Conservation (phyloP, 257 asterid genomes). For the Oldenlandia corymbosa region DNA sequence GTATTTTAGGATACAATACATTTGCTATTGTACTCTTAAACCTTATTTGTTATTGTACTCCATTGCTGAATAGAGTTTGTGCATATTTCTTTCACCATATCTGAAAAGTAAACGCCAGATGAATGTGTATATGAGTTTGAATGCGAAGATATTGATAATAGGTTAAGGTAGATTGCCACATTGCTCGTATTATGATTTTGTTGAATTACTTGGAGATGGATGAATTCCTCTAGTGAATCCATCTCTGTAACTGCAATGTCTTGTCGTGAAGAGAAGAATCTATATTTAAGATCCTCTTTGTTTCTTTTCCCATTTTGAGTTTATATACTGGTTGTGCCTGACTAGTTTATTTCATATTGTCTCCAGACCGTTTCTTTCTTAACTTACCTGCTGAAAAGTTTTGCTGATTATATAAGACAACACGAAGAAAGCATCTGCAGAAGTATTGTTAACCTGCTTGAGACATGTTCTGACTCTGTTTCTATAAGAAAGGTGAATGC, state of each 20-base stretch:
- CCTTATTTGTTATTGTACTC: background rate
- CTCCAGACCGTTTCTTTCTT: conserved; percentile 95
- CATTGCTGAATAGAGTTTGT: no score
- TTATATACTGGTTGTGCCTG: conserved; percentile 2
- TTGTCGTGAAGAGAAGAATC: background rate
- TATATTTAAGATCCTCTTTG: background rate
- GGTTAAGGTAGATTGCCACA: background rate
- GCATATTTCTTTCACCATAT: no score
- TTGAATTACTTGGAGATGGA: background rate
- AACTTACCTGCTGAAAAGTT: conserved; percentile 94
- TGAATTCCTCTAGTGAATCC: background rate
- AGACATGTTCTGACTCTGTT: conserved; percentile 97
- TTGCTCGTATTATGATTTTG: background rate
- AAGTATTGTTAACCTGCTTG: conserved; percentile 96
- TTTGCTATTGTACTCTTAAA: background rate
- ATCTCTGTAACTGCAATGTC: background rate
- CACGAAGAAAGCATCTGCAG: conserved; percentile 98
- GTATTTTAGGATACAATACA: background rate
- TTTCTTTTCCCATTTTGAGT: background rate
- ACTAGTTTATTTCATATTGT: background rate
- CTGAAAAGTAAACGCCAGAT: no score
- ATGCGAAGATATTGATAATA: background rate
- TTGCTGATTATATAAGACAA: conserved; percentile 83
- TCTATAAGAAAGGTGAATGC: conserved; percentile 75
- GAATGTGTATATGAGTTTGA: background rate